Base-by-base conservation (phyloP, 2,329 filamentous ascomycete species). In the Ophiobolus disseminans region DNA sequence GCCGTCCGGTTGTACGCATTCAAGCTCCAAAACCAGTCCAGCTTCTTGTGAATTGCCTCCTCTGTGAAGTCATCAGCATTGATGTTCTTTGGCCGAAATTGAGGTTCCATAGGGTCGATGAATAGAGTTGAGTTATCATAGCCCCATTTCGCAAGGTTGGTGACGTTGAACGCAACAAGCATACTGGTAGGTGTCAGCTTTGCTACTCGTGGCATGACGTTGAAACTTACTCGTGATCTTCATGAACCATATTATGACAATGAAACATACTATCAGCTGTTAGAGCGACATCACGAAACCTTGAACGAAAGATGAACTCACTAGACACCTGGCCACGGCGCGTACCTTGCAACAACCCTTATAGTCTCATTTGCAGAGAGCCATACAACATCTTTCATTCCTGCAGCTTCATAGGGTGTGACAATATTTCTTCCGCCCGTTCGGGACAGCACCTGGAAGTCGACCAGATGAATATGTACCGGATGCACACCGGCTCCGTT, bases 361-460 rank as follows among this genome's bases (percentile, higher is more conserved):
- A 65, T 56, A 1, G 45, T 57, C 50, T 85, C 82, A 14, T 76
- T 76, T 0, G 66, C 68, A 8, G 76, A 79, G 1, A 86, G 73
- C 74, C 81, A 80, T 2, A 84, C 81, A 1, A 84, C 79, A 55
- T 86, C 82, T 65, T 85, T 85, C 14, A 83, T 75, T 0, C 80
- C 82, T 0, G 74, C 77, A 2, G 73, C 69, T 66, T 86, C 83
- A 55, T 85, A 85, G 0, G 79, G 75, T 51, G 75, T 58, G 4
- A 84, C 76, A 10, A 58, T 62, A 14, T 58, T 53, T 4, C 73
- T 68, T 8, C 76, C 76, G 3, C 79, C 78, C 0, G 62, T 75
- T 14, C 82, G 78, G 6, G 70, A 73, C 17, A 84, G 57, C 26
- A 86, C 73, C 45, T 80, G 77, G 66, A 86, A 81, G 58, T 85